Conservation (phyloP, 805 yeast genomes). For the Nematodospora valgi region DNA sequence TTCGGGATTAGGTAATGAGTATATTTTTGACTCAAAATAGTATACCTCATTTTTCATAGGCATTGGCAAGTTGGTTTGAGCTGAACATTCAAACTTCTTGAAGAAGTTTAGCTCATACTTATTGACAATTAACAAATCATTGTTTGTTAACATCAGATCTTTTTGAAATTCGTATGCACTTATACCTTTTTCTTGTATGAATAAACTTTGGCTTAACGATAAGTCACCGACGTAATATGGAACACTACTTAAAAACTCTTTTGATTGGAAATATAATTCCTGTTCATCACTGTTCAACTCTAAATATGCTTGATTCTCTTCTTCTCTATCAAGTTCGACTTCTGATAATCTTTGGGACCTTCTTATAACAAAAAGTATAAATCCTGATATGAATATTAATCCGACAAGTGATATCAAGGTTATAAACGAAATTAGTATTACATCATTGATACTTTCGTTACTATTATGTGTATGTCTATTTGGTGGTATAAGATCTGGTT, state of each 20-base stretch:
- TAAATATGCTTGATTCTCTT: conserved; percentile 53
- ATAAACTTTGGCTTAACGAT: conserved; percentile 55
- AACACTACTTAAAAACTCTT: conserved; percentile 39
- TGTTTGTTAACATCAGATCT: conserved; percentile 51
- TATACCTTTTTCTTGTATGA: conserved; percentile 84
- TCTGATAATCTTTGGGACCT: conserved; percentile 31
- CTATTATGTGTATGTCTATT: neutral
- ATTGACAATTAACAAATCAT: conserved; percentile 59
- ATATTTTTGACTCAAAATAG: conserved; percentile 85
- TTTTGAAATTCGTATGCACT: conserved; percentile 85
- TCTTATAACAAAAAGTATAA: conserved; percentile 11
- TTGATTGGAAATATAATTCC: conserved; percentile 64
- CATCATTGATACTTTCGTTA: conserved; percentile 5
- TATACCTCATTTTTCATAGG: conserved; percentile 82
- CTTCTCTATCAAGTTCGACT: conserved; percentile 56
- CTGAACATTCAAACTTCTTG: conserved; percentile 59
- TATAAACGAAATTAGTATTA: conserved; percentile 9
- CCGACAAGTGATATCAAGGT: conserved; percentile 7
- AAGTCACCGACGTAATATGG: conserved; percentile 42
- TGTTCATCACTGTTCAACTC: conserved; percentile 67
- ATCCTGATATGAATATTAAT: conserved; percentile 6
- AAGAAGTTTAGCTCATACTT: conserved; percentile 59
- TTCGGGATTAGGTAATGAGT: conserved; percentile 59
- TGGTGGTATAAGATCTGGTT: neutral
- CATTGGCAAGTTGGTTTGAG: conserved; percentile 80